Percentiles rank a stretch among this genome's conserved stretches.
These are phyloP conservation scores for Rhododendron griersonianum DNA, from an alignment of 148 eudicot species.

Conservation along the genomic window DNA sequence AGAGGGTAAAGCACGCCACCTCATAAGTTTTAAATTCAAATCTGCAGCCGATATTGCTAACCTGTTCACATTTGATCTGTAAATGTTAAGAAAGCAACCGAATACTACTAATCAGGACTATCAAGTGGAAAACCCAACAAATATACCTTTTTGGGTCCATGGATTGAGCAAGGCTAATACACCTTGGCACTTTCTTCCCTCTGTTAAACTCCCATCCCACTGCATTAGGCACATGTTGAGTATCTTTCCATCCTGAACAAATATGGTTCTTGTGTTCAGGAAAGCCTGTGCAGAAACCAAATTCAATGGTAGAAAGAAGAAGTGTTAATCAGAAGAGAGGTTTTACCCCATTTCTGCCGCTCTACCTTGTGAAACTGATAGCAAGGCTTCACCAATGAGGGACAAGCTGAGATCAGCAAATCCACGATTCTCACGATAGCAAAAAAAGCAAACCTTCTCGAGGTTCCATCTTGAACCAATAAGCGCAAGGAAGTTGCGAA, in stretches of 20 bases:
- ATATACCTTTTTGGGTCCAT: slow-evolving; percentile 88
- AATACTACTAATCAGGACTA: slow-evolving; percentile 2
- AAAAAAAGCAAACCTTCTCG: slow-evolving; percentile 53
- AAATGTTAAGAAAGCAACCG: not conserved
- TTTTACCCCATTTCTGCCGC: slow-evolving; percentile 23
- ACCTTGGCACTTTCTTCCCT: slow-evolving; percentile 47
- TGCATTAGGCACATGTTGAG: slow-evolving; percentile 45
- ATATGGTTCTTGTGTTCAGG: not conserved
- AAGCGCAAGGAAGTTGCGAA: slow-evolving; percentile 71
- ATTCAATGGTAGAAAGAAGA: not conserved
- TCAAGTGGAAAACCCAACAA: not conserved
- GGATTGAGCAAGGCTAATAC: slow-evolving; percentile 69
- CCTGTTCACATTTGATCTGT: slow-evolving; percentile 37
- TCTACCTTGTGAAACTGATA: slow-evolving; percentile 79
- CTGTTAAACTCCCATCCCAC: slow-evolving; percentile 80
- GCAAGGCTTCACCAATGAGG: slow-evolving; percentile 69
- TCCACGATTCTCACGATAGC: slow-evolving; percentile 91
- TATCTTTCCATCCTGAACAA: slow-evolving; percentile 53
- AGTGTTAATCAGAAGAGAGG: slow-evolving; percentile 9
- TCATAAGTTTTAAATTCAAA: slow-evolving; percentile 89
- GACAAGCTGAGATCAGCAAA: slow-evolving; percentile 74
- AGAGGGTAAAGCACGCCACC: slow-evolving; percentile 94
- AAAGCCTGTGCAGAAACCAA: slow-evolving; percentile 3
- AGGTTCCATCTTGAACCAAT: slow-evolving; percentile 68
- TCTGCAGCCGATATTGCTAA: slow-evolving; percentile 84